Evolutionary conservation across 495 filamentous ascomycete species (phyloP), one percentile per base, ranked within the genome.

Genomic region (Aspergillus nanangensis): DNA sequence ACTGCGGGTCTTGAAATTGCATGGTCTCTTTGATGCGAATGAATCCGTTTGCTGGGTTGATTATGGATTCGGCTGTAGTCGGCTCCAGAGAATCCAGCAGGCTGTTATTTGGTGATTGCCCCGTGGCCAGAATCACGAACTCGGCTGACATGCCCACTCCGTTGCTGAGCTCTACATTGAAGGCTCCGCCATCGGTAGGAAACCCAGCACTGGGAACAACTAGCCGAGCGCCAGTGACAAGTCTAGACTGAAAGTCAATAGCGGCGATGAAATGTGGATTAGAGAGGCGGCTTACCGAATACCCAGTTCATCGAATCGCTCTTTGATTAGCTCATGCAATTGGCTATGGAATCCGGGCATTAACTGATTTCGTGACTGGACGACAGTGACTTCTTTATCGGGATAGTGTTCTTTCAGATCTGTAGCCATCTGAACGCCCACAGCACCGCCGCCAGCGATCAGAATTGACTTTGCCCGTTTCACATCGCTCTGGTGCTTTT

Each of bases 361-460:
- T 19, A 84, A 56, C 1, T 65, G 56, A 3, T 58, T 53, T 17
- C 81, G 60, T 4, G 79, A 83, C 52, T 84, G 80, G 3, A 85
- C 65, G 17, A 85, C 61, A 0, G 67, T 69, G 18, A 84, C 73
- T 3, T 71, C 60, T 61, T 83, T 83, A 0, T 78, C 74, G 0
- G 75, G 77, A 45, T 78, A 81, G 15, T 65, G 62, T 15, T 69
- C 71, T 61, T 82, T 83, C 34, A 81, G 62, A 52, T 85, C 81
- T 4, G 74, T 70, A 0, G 79, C 79, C 55, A 82, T 61, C 59
- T 85, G 75, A 0, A 84, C 71, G 1, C 81, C 81, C 0, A 81
- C 79, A 4, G 81, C 77, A 1, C 81, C 81, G 1, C 77, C 81
- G 3, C 81, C 81, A 1, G 82, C 71, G 15, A 85, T 69, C 4